Percentiles rank a stretch among this genome's conserved stretches.
These are phyloP conservation scores for Kalanchoe fedtschenkoi DNA, from an alignment of 164 flowering plant species.

Conservation along the genomic window DNA sequence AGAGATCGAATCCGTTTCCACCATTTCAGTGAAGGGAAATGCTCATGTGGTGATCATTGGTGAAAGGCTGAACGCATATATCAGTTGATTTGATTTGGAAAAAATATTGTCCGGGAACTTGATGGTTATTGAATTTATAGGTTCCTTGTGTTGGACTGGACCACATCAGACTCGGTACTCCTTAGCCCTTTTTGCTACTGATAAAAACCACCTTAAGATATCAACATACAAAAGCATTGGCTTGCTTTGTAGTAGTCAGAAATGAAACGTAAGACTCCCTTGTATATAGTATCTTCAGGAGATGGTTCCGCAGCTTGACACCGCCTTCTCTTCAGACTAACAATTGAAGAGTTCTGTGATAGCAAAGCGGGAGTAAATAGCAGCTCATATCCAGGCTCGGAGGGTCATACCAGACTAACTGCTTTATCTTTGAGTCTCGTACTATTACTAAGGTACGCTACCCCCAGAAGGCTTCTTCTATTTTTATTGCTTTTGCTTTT, in stretches of 20 bases:
- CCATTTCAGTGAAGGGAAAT: conserved; percentile 29
- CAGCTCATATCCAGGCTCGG: neutral
- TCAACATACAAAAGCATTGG: neutral
- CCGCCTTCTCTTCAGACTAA: neutral
- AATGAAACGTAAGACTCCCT: neutral
- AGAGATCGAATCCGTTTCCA: conserved; percentile 36
- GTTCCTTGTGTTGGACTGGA: neutral
- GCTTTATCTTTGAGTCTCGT: neutral
- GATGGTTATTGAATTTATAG: neutral
- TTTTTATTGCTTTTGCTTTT: neutral
- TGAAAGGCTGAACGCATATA: conserved; percentile 5
- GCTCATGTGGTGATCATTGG: conserved; percentile 39
- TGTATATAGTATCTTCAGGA: neutral
- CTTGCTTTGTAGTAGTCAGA: neutral
- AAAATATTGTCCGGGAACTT: neutral
- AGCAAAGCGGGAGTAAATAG: neutral
- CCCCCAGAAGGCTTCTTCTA: neutral
- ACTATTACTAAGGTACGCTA: neutral
- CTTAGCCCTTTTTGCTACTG: too few species aligned
- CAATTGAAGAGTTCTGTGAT: neutral
- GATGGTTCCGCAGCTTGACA: neutral
- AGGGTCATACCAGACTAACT: neutral
- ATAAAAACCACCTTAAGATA: neutral
- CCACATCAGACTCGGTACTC: neutral
- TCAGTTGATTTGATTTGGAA: neutral